Evolutionary conservation across 164 flowering plant genomes (phyloP).

Genomic region (Litsea cubeba): DNA sequence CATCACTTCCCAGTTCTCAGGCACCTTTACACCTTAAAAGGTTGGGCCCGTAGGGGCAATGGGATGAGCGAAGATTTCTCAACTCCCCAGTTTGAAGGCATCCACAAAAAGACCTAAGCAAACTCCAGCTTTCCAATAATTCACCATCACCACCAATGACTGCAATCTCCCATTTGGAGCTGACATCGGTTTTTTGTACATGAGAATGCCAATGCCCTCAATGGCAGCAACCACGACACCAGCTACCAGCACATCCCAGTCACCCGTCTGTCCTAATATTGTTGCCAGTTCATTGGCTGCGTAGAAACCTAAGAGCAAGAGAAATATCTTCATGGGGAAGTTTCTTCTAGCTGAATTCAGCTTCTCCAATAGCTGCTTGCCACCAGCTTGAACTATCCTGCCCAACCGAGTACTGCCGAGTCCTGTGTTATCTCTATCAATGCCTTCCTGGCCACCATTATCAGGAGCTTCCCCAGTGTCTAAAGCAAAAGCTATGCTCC

Average conservation of each 20-base stretch:
- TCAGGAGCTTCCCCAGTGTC: constrained; percentile 56
- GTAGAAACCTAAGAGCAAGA: constrained; percentile 82
- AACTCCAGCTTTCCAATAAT: constrained; percentile 98
- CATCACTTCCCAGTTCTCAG: too few species aligned
- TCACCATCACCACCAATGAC: constrained; percentile 69
- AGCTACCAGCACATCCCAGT: constrained; percentile 96
- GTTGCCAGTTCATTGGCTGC: constrained; percentile 95
- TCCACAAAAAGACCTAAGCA: constrained; percentile 96
- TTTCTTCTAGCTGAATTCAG: constrained; percentile 78
- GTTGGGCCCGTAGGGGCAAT: too few species aligned
- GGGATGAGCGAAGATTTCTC: background rate
- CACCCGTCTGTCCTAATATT: constrained; percentile 93
- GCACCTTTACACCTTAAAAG: too few species aligned
- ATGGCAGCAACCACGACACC: constrained; percentile 95
- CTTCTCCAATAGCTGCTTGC: constrained; percentile 63
- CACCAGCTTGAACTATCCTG: constrained; percentile 71
- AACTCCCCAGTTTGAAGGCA: constrained; percentile 92
- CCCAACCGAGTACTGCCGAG: constrained; percentile 79
- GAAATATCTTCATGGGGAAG: constrained; percentile 86
- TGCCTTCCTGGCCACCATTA: constrained; percentile 39
- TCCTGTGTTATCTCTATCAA: constrained; percentile 33
- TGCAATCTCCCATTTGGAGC: constrained; percentile 39
- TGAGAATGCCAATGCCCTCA: constrained; percentile 88
- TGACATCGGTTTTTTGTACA: constrained; percentile 58
- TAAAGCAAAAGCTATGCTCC: constrained; percentile 57